Evolutionary conservation across 495 filamentous ascomycete species (phyloP).

Genomic region (Penicillium lividum): DNA sequence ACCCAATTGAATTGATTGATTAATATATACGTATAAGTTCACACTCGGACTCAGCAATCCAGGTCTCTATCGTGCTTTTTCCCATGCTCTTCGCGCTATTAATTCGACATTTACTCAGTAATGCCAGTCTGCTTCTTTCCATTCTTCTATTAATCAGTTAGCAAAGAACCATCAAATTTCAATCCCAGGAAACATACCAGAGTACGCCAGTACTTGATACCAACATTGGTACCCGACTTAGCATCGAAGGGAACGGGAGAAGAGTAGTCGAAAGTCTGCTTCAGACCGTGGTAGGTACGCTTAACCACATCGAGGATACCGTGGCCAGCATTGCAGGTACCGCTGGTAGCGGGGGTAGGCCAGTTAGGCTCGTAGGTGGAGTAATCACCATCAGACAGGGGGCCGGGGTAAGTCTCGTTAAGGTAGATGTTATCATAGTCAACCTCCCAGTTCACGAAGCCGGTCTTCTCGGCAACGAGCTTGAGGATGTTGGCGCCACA

Average conservation of each 20-base stretch:
- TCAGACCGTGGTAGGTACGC: slow-evolving; percentile 35
- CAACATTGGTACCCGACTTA: slow-evolving; percentile 33
- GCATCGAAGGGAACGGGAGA: slow-evolving; percentile 44
- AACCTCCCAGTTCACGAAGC: slow-evolving; percentile 55
- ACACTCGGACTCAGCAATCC: neutral
- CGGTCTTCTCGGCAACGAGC: slow-evolving; percentile 58
- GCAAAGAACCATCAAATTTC: neutral
- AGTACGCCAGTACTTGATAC: slow-evolving; percentile 32
- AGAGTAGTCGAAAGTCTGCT: slow-evolving; percentile 46
- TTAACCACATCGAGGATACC: slow-evolving; percentile 47
- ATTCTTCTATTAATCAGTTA: neutral
- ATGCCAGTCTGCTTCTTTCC: slow-evolving; percentile 20
- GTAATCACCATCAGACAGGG: slow-evolving; percentile 38
- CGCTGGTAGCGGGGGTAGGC: slow-evolving; percentile 43
- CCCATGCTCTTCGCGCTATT: too few relatives aligned
- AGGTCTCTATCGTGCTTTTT: neutral
- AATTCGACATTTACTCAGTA: slow-evolving; percentile 12
- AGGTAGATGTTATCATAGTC: slow-evolving; percentile 43
- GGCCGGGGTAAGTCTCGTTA: slow-evolving; percentile 52
- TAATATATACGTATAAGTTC: neutral
- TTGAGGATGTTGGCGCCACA: slow-evolving; percentile 69
- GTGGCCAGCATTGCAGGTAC: slow-evolving; percentile 46
- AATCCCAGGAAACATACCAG: slow-evolving; percentile 11
- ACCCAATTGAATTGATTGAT: neutral
- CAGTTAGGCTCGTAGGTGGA: slow-evolving; percentile 38